Conservation (phyloP, 306 rosid species). For the Quercus alba region DNA sequence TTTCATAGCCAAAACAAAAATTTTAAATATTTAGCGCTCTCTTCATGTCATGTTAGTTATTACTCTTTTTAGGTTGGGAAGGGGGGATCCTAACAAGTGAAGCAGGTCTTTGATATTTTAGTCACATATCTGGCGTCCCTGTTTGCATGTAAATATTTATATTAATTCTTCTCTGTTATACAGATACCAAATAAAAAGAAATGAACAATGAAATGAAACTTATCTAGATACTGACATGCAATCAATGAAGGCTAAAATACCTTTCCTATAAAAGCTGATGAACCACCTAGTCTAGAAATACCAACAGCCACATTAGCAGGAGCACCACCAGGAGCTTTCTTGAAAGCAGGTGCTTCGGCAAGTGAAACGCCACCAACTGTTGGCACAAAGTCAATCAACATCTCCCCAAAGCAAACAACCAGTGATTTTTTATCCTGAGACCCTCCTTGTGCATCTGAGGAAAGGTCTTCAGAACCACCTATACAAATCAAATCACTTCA, state of each 20-base stretch:
- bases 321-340: constrained; percentile 95
- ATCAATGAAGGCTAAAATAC: constrained; percentile 25
- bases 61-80: not conserved
- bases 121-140: not conserved
- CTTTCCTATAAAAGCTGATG: constrained; percentile 86
- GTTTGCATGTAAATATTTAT: not conserved
- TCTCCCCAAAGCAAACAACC: constrained; percentile 82
- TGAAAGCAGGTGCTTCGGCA: constrained; percentile 90
- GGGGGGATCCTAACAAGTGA: not conserved
- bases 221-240: not conserved
- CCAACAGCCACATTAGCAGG: constrained; percentile 98
- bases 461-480: constrained; percentile 32
- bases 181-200: not conserved
- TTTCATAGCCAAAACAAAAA: not conserved
- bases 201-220: not conserved
- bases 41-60: not conserved
- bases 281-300: constrained; percentile 72
- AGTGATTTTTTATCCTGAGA: constrained; percentile 34
- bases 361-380: constrained; percentile 82
- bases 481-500: constrained; percentile 18
- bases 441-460: constrained; percentile 18
- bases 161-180: not conserved
- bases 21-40: not conserved
- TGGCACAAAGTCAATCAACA: constrained; percentile 88
- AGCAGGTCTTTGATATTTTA: not conserved